Base-by-base conservation (phyloP, 495 filamentous ascomycete genomes). In the Jackrogersella minutella region DNA sequence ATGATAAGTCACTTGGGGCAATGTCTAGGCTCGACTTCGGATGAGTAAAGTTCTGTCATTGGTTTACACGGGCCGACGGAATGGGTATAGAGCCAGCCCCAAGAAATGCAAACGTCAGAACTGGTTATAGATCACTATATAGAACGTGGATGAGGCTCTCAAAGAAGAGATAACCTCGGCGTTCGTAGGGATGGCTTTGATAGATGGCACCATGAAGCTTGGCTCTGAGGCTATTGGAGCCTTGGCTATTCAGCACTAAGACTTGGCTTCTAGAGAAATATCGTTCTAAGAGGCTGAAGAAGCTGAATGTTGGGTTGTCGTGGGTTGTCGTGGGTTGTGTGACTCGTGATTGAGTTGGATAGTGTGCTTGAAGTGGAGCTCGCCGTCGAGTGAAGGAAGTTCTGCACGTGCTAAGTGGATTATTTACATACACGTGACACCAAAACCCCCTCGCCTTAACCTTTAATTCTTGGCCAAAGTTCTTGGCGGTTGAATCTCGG, bases 401-500 rank as follows among this genome's bases (percentile, higher is more conserved):
- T 30, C 31, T 16, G 40, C 56, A 60, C 56, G 50, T 60, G 33
- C 33, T 52, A 44, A 62, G 47, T 51, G 57, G 37, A n/a, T 5
- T 13, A 5, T 28, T 14, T 37, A 17, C 14, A 3, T n/a, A 19
- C 67, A 70, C 67, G 67, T 70, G 67, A 70, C 31, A 31, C 8
- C n/a, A 34, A 17, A 21, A 44, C 9, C 11, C 24, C 46, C 55
- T 19, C 47, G 49, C 49, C 26, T 21, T 56, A 43, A 19, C 36
- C 49, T 19, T 21, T 56, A 43, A 19, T 40, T 63, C 53, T 58
- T 63, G 47, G 66, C 53, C 17, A 26, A 47, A 51, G 17, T 21
- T 40, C 66, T 69, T 69, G 66, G 66, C 36, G 56, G 56, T 24
- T 58, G 56, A 52, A 61, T 62, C 19, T 69, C 66, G 66, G 66